Base-by-base conservation (phyloP, 2,329 filamentous ascomycete species). In the Aureobasidium sp. region DNA sequence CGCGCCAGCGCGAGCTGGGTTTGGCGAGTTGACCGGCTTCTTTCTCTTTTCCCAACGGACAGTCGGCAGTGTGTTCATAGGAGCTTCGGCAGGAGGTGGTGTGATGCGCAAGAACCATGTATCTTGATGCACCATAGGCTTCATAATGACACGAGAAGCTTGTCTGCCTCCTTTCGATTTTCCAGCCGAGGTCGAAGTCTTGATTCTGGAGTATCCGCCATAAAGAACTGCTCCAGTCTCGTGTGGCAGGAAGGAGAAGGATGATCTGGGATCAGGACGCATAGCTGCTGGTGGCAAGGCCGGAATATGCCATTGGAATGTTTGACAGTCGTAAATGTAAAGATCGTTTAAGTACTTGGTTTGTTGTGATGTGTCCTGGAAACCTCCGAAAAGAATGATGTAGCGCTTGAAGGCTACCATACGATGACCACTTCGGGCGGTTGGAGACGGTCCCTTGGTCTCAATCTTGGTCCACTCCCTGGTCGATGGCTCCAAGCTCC, bases 391-490 rank as follows among this genome's bases (percentile, higher is more conserved):
- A 1, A 99, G 80, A 63, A 99, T 84, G 65, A 99, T 91, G 75
- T 96, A 97, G 72, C 97, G 91, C 76, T 97, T 97, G 82, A 86
- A 97, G 73, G 90, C 93, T 2, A 92, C 95, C 91, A 99, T 96
- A 67, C 93, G 85, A 65, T 74, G 72, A 3, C 94, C 94, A 73
- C 90, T 95, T 67, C 94, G 82, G 2, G 93, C 91, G 1, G 90
- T 88, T 42, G 93, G 93, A 39, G 83, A 82, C 74, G 89, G 90
- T 63, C 89, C 89, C 78, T 87, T 87, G 2, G 81, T 82, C 74
- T 99, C 94, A 37, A 99, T 80, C 64, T 92, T 88, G 62, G 86
- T 89, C 94, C 94, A 99, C 78, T 99, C 94, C 69, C 91, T 83
- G 8, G 84, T 87, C 9, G 82, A 83, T 0, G 93, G 89, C 71